Conservation (phyloP, 2,329 filamentous ascomycete species). For the Penicillium sp. region DNA sequence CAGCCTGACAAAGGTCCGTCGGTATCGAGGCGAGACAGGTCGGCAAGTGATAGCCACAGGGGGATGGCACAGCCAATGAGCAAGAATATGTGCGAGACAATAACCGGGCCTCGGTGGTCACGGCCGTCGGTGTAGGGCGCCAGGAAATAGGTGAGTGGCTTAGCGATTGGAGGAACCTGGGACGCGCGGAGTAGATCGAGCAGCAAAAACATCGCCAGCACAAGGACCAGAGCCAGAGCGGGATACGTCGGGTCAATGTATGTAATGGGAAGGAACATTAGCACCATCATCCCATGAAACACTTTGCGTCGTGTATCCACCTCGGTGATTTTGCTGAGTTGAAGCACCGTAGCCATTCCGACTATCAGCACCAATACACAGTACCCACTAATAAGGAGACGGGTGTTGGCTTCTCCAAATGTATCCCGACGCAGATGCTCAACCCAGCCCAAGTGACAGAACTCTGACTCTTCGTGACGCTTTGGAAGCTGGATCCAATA, state of each 20-base stretch:
- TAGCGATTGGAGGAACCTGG: conserved; percentile 84
- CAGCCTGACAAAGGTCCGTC: conserved; percentile 62
- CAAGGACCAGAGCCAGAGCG: conserved; percentile 71
- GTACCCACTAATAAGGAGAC: conserved; percentile 72
- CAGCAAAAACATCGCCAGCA: conserved; percentile 79
- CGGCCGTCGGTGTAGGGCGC: conserved; percentile 92
- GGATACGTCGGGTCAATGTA: conserved; percentile 84
- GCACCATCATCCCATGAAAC: conserved; percentile 97
- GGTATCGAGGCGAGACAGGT: conserved; percentile 50
- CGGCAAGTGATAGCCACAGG: conserved; percentile 80
- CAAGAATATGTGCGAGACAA: conserved; percentile 93
- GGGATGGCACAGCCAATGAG: conserved; percentile 93
- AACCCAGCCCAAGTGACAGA: conserved; percentile 56
- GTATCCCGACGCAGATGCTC: conserved; percentile 61
- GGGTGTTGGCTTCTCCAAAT: conserved; percentile 73
- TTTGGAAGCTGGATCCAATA: conserved; percentile 70
- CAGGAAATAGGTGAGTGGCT: conserved; percentile 79
- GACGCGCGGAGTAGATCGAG: conserved; percentile 86
- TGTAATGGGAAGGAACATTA: conserved; percentile 84
- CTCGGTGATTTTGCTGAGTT: conserved; percentile 71
- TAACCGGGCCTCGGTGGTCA: conserved; percentile 87
- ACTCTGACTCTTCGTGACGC: conserved; percentile 26
- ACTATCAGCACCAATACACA: conserved; percentile 65
- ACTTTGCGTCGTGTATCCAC: conserved; percentile 95
- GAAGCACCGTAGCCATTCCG: conserved; percentile 72